These are phyloP conservation scores for Pelargonium australe DNA, from an alignment of 441 rosid genomes.

Conservation along the genomic window DNA sequence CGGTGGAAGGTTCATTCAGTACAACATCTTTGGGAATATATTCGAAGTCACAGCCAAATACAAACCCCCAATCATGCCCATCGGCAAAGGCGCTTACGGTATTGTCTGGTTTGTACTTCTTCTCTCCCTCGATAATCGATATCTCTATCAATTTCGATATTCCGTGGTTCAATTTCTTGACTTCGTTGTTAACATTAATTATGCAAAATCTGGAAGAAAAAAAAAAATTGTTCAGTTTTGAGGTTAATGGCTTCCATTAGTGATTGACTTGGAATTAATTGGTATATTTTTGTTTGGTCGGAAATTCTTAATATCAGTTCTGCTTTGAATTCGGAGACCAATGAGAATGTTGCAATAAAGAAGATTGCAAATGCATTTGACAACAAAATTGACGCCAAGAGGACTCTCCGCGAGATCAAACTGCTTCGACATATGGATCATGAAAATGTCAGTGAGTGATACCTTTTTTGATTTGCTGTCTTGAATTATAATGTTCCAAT, in stretches of 20 bases:
- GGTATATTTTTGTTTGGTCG: background rate
- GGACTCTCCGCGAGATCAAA: constrained; percentile 96
- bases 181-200: background rate
- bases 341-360: constrained; percentile 88
- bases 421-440: constrained; percentile 91
- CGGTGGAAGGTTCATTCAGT: constrained; percentile 64
- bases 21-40: constrained; percentile 68
- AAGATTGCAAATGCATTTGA: constrained; percentile 93
- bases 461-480: background rate
- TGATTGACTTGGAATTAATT: no score
- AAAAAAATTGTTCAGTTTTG: background rate
- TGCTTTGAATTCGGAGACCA: constrained; percentile 77
- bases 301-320: constrained; percentile 44
- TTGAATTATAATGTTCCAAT: background rate
- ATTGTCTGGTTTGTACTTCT: constrained; percentile 71
- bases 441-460: constrained; percentile 56
- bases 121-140: background rate
- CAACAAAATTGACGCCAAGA: constrained; percentile 92
- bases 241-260: background rate
- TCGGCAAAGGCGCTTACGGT: constrained; percentile 95
- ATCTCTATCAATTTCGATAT: background rate
- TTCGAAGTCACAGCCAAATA: constrained; percentile 83
- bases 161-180: background rate
- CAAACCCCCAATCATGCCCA: constrained; percentile 81
- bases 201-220: background rate